Conservation (phyloP, 164 flowering plant genomes). For the Vitis rupestris region DNA sequence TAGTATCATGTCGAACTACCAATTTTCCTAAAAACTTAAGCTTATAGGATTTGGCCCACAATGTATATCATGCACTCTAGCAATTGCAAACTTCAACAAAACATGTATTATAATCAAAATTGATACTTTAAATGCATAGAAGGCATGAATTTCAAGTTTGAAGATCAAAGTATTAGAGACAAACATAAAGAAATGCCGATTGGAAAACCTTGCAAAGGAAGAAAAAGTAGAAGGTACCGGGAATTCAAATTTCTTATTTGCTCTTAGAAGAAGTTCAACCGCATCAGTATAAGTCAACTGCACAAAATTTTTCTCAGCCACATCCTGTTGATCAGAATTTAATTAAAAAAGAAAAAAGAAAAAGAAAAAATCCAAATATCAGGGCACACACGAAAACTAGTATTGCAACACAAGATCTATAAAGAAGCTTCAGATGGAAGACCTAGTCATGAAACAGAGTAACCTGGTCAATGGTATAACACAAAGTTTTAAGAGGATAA, state of each 20-base stretch:
- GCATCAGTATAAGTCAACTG: slow-evolving; percentile 95
- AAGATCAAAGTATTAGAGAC: too few species aligned
- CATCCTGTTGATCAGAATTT: slow-evolving; percentile 46
- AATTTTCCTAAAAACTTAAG: too few species aligned
- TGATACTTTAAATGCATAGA: too few species aligned
- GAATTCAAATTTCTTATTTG: slow-evolving; percentile 87
- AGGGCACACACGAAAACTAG: not conserved
- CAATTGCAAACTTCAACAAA: too few species aligned
- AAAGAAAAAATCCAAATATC: not conserved
- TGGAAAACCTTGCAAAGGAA: not conserved
- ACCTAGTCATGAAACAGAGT: slow-evolving; percentile 1
- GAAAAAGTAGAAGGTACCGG: slow-evolving; percentile 50
- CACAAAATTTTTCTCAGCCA: slow-evolving; percentile 81
- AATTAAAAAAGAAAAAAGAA: not conserved
- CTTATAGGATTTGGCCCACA: too few species aligned
- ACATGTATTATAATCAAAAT: too few species aligned
- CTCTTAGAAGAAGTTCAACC: slow-evolving; percentile 66
- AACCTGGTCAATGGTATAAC: not conserved
- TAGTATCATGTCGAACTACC: too few species aligned
- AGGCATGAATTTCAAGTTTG: too few species aligned
- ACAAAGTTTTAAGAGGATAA: not conserved
- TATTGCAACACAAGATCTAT: not conserved
- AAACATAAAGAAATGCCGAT: too few species aligned
- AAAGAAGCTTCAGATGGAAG: slow-evolving; percentile 2
- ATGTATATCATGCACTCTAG: too few species aligned